Base-by-base conservation (phyloP, 768 basidiomycete species). In the Serendipita sp. region DNA sequence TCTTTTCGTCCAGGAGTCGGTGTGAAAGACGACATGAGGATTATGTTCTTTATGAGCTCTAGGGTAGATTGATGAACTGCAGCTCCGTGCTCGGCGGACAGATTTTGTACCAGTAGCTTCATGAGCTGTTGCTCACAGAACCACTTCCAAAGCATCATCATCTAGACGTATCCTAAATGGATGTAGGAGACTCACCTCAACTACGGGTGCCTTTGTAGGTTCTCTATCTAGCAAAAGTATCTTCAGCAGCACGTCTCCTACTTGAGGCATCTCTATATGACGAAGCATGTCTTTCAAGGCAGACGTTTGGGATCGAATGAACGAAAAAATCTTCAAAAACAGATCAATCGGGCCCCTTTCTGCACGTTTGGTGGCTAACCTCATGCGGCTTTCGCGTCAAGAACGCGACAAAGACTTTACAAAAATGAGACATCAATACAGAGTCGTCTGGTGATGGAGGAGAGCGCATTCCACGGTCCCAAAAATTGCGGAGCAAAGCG, bases 11-110 rank as follows among this genome's bases (percentile, higher is more conserved):
- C 73, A 68, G 63, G 66, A 65, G 18, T 68, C 68, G 89, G 88
- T 0, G 92, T 88, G 3, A 91, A 90, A 1, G 92, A 86, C 41
- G 92, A 90, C 80, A 96, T 87, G 44, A 91, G 88, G 68, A 99
- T 93, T 68, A 98, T 92, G 60, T 87, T 87, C 73, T 95, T 95
- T 71, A 98, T 84, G 64, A 97, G 79, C 65, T 99, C 96, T 0
- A 92, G 81, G 37, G 92, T 89, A 65, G 92, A 86, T 5, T 83
- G 79, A 74, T 98, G 96, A 64, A 88, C 82, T 65, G 90, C 85
- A 41, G 83, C 77, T 24, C 84, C 80, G 66, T 89, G 78, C 8
- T 79, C 72, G 0, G 96, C 92, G 13, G 92, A 89, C 28, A 99
- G 82, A 53, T 93, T 79, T 67, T 84, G 83, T 66, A 95, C 80